Evolutionary conservation across 306 rosid species (phyloP), one percentile per base, ranked within the genome.

Genomic region (Canavalia ensiformis): DNA sequence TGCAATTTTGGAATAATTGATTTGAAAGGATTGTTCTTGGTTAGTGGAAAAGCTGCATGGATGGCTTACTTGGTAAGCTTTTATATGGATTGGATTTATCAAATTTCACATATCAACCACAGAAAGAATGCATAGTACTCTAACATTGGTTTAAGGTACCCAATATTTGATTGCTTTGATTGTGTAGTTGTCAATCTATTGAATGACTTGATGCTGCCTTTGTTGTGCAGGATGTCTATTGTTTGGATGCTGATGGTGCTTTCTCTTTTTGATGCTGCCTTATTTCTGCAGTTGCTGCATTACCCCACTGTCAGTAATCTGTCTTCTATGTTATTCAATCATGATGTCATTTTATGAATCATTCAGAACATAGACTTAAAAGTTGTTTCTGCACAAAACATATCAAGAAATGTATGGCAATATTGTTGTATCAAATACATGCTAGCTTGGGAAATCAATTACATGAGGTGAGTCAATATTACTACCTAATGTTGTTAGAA

Each of bases 11-110:
- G 89, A 72, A 85, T 91, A 92, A 85, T 91, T 81, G 84, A 93
- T 90, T 52, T 93, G 89, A 91, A 87, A 86, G 99, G 93, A 46
- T 85, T 93, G 81, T 91, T 89, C 10, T 79, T 95, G 86, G 93
- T 95, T 60, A 86, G 88, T 72, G 97, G 97, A 75, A 95, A 95
- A 87, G 97, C 97, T 89, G 94, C 97, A 68, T 95, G 99, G 97
- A 95, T 92, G 99, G 95, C 89, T 42, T 95, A 89, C 90, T 65
- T 95, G 93, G 97, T 93, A 91, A 86, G 81, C 76, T 18, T 57
- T 82, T 71, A 35, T 72, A 68, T 70, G 45, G 67, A 67, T 70
- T 77, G 55, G 57, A 2, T 71, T 37, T 18, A 34, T 74, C 82
- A 60, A 31, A 5, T 79, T 58, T 84, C 35, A n/a, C 41, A 42